These are phyloP conservation scores for Sonneratia caseolaris DNA, from an alignment of 345 rosid species.

Conservation along the genomic window DNA sequence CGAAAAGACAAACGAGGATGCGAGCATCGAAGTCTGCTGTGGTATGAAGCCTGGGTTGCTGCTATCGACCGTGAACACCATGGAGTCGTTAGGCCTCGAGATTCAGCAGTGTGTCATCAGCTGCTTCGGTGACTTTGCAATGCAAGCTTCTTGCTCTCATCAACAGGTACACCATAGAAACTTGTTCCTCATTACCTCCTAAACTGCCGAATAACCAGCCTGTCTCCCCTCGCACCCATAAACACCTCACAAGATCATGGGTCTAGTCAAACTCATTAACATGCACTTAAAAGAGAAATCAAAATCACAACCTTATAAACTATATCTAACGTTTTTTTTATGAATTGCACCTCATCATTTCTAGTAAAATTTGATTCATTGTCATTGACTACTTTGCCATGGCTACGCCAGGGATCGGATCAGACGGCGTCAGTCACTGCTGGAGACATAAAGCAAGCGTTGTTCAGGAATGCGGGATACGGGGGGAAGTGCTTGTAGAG, in stretches of 20 bases:
- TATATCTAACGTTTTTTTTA: no score
- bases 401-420: slow-evolving; percentile 11
- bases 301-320: no score
- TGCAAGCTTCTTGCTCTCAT: slow-evolving; percentile 40
- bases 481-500: slow-evolving; percentile 33
- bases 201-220: neutral
- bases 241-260: no score
- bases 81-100: slow-evolving; percentile 32
- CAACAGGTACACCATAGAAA: neutral
- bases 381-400: neutral
- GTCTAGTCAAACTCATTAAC: no score
- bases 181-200: neutral
- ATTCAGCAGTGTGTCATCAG: slow-evolving; percentile 37
- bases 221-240: no score
- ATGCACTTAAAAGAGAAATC: no score
- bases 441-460: slow-evolving; percentile 37
- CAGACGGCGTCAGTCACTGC: slow-evolving; percentile 13
- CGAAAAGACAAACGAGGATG: slow-evolving; percentile 23
- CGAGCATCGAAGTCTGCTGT: slow-evolving; percentile 29
- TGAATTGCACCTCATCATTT: no score
- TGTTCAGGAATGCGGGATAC: slow-evolving; percentile 38
- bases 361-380: no score
- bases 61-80: slow-evolving; percentile 25
- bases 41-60: slow-evolving; percentile 26
- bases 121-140: slow-evolving; percentile 38